These are phyloP conservation scores for Boletus rubescentipes DNA, from an alignment of 768 basidiomycete species.

Conservation along the genomic window DNA sequence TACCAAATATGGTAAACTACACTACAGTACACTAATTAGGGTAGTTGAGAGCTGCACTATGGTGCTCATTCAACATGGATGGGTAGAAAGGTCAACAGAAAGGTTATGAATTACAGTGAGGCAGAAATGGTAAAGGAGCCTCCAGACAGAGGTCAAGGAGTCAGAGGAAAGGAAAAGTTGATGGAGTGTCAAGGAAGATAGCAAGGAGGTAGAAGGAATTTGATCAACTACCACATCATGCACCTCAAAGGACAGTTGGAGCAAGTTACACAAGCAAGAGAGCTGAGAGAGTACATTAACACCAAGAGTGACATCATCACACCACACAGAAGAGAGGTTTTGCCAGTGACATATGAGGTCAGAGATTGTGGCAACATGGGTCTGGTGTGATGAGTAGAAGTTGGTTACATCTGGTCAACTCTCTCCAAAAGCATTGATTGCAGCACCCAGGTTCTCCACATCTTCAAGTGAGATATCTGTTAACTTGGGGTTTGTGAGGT, in stretches of 20 bases:
- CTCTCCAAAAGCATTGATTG: not conserved
- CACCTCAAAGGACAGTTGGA: not conserved
- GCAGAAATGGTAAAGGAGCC: not conserved
- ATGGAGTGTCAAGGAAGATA: constrained; percentile 1
- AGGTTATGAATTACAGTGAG: not conserved
- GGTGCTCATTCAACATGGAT: no score
- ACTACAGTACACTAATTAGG: no score
- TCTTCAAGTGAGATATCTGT: not conserved
- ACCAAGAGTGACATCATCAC: not conserved
- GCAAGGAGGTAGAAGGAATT: not conserved
- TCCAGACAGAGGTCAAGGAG: not conserved
- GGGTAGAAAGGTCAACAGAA: not conserved
- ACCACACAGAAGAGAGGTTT: not conserved
- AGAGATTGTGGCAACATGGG: not conserved
- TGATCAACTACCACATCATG: not conserved
- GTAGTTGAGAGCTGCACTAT: no score
- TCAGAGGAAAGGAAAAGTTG: not conserved
- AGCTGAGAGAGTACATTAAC: constrained; percentile 1
- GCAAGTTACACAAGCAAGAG: not conserved
- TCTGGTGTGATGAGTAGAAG: not conserved
- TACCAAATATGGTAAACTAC: no score
- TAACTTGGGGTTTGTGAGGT: constrained; percentile 5
- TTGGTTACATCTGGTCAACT: not conserved
- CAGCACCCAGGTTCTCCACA: not conserved
- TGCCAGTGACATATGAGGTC: constrained; percentile 7